Evolutionary conservation across 306 rosid species (phyloP).

Genomic region (cucumber (Cucumis sativus)): DNA sequence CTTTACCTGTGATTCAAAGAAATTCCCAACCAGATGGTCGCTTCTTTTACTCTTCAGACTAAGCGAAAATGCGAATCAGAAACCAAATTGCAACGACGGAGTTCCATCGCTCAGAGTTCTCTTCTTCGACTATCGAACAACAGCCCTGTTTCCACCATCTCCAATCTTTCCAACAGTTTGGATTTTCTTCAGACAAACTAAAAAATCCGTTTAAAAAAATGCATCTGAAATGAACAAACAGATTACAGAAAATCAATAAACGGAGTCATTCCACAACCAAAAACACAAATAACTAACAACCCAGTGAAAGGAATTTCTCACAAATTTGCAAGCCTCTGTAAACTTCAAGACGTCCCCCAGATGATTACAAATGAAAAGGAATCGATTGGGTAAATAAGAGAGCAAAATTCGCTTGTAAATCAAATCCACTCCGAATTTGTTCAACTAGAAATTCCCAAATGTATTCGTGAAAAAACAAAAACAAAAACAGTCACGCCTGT

Average conservation of each 20-base stretch:
- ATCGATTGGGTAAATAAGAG: neutral
- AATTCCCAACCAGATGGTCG: constrained; percentile 13
- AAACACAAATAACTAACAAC: neutral
- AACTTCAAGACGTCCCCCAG: neutral
- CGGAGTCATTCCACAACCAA: neutral
- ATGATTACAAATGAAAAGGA: neutral
- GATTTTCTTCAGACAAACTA: constrained; percentile 13
- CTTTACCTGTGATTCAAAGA: constrained; percentile 44
- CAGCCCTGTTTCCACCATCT: neutral
- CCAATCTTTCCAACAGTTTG: constrained; percentile 7
- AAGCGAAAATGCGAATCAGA: constrained; percentile 24
- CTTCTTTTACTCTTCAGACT: constrained; percentile 18
- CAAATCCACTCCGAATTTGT: constrained; percentile 6
- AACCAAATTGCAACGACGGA: constrained; percentile 11
- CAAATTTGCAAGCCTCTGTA: neutral
- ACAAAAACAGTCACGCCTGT: neutral
- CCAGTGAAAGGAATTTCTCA: neutral
- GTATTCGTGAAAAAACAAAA: neutral
- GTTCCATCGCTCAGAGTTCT: constrained; percentile 29
- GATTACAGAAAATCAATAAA: neutral
- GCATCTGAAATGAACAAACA: neutral
- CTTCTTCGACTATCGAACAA: constrained; percentile 18
- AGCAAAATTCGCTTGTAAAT: neutral
- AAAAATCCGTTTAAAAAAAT: constrained; percentile 1
- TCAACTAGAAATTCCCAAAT: neutral